phyloP scores from a whole-genome alignment of 176 grass and related monocot species.

The Cenchrus fungigraminus region DNA sequence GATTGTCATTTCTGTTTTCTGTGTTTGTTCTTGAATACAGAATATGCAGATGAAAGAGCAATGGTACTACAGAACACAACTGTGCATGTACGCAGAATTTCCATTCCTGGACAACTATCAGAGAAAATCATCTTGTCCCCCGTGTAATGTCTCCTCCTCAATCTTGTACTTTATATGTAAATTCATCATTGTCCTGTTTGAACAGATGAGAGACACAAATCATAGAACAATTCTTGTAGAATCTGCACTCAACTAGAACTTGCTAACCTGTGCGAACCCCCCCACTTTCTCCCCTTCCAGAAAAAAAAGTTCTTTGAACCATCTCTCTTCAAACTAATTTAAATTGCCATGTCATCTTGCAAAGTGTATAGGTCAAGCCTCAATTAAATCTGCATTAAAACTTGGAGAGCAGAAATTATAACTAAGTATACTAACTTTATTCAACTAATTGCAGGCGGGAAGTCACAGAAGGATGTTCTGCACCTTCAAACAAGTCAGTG shows the following conservation, averaged over 20 bases:
- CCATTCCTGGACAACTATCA: conserved; percentile 36
- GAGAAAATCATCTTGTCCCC: conserved; percentile 45
- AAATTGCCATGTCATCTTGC: background rate
- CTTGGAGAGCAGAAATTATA: background rate
- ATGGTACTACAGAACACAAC: conserved; percentile 54
- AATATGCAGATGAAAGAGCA: conserved; percentile 54
- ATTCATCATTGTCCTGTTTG: background rate
- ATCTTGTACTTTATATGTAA: background rate
- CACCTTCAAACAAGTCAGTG: conserved; percentile 38
- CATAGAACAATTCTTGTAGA: background rate
- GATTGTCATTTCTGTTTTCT: conserved; percentile 41
- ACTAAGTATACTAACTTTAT: conserved; percentile 25
- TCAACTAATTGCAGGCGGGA: conserved; percentile 42
- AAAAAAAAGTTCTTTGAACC: background rate
- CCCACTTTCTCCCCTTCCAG: background rate
- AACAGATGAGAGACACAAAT: background rate
- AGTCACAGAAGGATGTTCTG: conserved; percentile 51
- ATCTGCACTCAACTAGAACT: background rate
- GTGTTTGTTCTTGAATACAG: conserved; percentile 53
- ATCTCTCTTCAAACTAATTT: background rate
- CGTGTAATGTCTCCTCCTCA: conserved; percentile 29
- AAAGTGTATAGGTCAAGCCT: background rate
- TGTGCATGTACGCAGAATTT: conserved; percentile 54
- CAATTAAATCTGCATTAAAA: conserved; percentile 6
- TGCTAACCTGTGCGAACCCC: background rate